Evolutionary conservation across 2,329 filamentous ascomycete species (phyloP).

Genomic region (Pseudocercospora pini-densiflorae): DNA sequence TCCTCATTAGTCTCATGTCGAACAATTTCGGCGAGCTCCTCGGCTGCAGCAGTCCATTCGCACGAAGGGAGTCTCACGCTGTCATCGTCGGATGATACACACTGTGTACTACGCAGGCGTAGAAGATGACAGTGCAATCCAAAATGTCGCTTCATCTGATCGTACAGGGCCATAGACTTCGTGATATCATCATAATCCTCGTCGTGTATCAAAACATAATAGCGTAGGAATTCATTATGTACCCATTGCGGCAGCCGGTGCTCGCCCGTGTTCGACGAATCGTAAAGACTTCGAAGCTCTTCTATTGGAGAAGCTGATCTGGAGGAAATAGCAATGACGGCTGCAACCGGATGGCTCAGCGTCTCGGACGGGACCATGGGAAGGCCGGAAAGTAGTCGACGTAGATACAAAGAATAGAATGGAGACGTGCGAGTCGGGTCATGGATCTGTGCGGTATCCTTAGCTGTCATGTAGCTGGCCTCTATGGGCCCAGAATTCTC

Average conservation of each 20-base stretch:
- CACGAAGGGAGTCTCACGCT: slow-evolving; percentile 78
- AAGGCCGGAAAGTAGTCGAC: slow-evolving; percentile 78
- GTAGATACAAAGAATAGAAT: slow-evolving; percentile 84
- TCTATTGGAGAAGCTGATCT: slow-evolving; percentile 83
- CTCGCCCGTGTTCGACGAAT: slow-evolving; percentile 78
- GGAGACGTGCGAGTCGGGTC: slow-evolving; percentile 45
- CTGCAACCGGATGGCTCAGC: slow-evolving; percentile 91
- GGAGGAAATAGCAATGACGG: slow-evolving; percentile 93
- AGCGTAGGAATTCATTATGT: slow-evolving; percentile 87
- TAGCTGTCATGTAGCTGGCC: slow-evolving; percentile 50
- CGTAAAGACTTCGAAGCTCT: slow-evolving; percentile 81
- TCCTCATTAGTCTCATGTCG: slow-evolving; percentile 61
- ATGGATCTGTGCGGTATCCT: slow-evolving; percentile 23
- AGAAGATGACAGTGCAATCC: slow-evolving; percentile 94
- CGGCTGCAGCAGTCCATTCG: slow-evolving; percentile 86
- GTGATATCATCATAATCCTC: slow-evolving; percentile 93
- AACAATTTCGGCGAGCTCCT: slow-evolving; percentile 77
- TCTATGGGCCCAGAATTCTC: slow-evolving; percentile 46
- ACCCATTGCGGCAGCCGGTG: slow-evolving; percentile 81
- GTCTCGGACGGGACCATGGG: slow-evolving; percentile 85
- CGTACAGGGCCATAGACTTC: slow-evolving; percentile 86
- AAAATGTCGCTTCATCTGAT: slow-evolving; percentile 99
- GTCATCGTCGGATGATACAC: slow-evolving; percentile 88
- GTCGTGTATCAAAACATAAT: slow-evolving; percentile 95
- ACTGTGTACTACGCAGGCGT: slow-evolving; percentile 80